A percentile compares a stretch with the other conserved stretches of the same genome.
Evolutionary conservation across 345 rosid species (phyloP).

Genomic region (Sonneratia alba): DNA sequence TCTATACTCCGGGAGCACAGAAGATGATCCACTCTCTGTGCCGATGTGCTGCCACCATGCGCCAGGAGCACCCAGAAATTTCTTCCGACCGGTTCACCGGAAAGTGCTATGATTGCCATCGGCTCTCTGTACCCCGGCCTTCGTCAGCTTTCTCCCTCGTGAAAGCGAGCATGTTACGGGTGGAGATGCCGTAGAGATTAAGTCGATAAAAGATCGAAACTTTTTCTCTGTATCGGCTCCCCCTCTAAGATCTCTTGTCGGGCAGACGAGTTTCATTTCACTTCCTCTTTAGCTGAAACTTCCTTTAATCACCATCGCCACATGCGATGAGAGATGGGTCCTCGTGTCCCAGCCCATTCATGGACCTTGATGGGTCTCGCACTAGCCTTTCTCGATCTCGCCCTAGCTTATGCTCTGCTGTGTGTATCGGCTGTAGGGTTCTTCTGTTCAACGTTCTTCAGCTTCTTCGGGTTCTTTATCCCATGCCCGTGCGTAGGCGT

Average conservation of each 20-base stretch:
- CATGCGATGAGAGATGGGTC: background rate
- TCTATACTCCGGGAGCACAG: too few species aligned
- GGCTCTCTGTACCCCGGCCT: too few species aligned
- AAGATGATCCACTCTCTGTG: too few species aligned
- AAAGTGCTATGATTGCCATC: too few species aligned
- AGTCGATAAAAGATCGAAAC: background rate
- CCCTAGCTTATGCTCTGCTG: conserved; percentile 49
- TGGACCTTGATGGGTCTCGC: conserved; percentile 47
- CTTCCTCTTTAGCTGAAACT: background rate
- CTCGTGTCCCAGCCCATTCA: conserved; percentile 13
- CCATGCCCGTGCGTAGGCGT: conserved; percentile 60
- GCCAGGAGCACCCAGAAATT: too few species aligned
- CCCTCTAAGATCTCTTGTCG: background rate
- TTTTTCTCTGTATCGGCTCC: background rate
- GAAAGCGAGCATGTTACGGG: too few species aligned
- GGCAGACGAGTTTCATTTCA: background rate
- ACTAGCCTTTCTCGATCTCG: conserved; percentile 55
- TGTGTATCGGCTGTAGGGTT: conserved; percentile 43
- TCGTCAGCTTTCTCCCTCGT: too few species aligned
- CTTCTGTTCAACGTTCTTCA: conserved; percentile 36
- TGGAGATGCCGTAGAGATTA: too few species aligned
- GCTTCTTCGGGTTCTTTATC: conserved; percentile 30
- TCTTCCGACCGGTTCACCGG: too few species aligned
- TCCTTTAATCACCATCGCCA: background rate
- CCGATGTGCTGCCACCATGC: too few species aligned